Evolutionary conservation across 2,329 filamentous ascomycete species (phyloP), one percentile per base, ranked within the genome.

Genomic region (Sphaerulina musiva): DNA sequence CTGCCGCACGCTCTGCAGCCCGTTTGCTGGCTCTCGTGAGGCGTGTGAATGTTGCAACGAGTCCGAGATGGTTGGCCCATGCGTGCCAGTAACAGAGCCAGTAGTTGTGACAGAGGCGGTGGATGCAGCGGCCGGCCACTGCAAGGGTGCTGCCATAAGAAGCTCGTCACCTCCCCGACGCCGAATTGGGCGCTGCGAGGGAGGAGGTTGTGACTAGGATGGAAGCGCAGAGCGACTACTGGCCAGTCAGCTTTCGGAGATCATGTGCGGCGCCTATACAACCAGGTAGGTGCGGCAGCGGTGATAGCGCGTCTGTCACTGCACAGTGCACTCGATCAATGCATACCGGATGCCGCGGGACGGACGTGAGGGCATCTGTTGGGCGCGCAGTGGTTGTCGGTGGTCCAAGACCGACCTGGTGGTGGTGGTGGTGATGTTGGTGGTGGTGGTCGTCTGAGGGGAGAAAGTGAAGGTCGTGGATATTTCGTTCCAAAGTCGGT

Each of bases 131-230:
- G 47, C 38, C 31, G 32, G 12, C 40, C 23, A 34, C 36, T 44
- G 48, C 48, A 51, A 51, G 48, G 48, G 41, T 51, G 39, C 40
- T 31, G 48, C 40, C 48, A 51, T 51, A 43, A 38, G 23, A 39
- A 29, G 46, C 20, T 20, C 46, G 23, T 29, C 34, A 34, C 46
- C 34, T 39, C 45, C 29, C 45, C 43, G 43, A 31, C 26, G 26
- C 31, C 26, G 26, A 12, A 10, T 14, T 14, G 26, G 43, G 43
- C 43, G 45, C 45, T 38, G 46, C 46, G 46, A 49, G 38, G 47
- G 47, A 49, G 47, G 47, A 49, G 47, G 47, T 49, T 40, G 38
- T 34, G 47, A 49, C 47, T 38, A 40, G 47, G 47, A 42, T 49
- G 47, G 38, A 29, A 41, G 31, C 41, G 32, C 41, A 34, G 36